Conservation (phyloP, 352 stramenopile species). For the Phytophthora palmivora region DNA sequence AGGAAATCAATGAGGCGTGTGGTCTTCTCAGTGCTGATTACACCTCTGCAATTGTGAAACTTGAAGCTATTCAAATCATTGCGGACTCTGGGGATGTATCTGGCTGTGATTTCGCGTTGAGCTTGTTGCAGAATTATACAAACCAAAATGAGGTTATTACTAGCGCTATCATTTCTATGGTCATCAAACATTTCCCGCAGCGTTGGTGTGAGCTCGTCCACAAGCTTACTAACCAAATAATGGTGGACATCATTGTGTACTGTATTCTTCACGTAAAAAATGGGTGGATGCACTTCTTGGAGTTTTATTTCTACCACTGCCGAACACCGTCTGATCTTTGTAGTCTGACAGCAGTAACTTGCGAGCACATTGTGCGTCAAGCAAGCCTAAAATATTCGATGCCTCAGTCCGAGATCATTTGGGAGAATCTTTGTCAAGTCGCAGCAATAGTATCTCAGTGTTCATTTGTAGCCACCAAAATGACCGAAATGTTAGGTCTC, state of each 20-base stretch:
- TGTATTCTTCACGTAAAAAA: constrained; percentile 76
- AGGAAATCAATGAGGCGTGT: constrained; percentile 65
- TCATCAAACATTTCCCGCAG: constrained; percentile 58
- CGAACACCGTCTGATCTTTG: constrained; percentile 52
- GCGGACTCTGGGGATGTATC: constrained; percentile 41
- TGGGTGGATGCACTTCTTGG: constrained; percentile 83
- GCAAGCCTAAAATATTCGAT: constrained; percentile 23
- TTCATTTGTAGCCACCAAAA: constrained; percentile 33
- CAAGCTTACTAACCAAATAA: constrained; percentile 64
- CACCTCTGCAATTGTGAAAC: constrained; percentile 43
- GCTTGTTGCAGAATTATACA: constrained; percentile 58
- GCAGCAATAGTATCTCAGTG: constrained; percentile 62
- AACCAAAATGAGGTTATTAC: constrained; percentile 45
- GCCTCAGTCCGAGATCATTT: constrained; percentile 49
- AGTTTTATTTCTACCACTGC: constrained; percentile 77
- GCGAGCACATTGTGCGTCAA: constrained; percentile 49
- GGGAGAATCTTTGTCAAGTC: constrained; percentile 86
- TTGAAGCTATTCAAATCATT: constrained; percentile 71
- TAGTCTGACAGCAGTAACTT: constrained; percentile 47
- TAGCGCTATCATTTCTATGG: constrained; percentile 60
- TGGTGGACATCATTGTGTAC: constrained; percentile 76
- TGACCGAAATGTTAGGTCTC: constrained; percentile 17
- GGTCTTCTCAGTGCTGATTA: constrained; percentile 60
- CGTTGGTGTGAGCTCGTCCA: constrained; percentile 50
- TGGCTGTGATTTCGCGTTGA: constrained; percentile 67